These are phyloP conservation scores for Fusarium staphyleae DNA, from an alignment of 2,329 filamentous ascomycete genomes.

Conservation along the genomic window DNA sequence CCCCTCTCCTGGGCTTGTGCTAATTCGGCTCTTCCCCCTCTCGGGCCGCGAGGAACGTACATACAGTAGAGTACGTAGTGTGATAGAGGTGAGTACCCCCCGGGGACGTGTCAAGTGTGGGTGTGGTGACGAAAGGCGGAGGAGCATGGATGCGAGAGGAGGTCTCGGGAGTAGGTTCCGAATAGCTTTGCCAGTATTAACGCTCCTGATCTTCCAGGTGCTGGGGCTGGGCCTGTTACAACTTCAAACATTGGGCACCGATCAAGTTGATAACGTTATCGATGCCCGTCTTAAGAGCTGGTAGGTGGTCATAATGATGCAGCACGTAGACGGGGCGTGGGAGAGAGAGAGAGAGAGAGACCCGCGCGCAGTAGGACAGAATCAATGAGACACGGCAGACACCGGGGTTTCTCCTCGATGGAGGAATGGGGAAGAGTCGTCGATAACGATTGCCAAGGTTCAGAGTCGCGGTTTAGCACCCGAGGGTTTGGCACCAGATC, in stretches of 20 bases:
- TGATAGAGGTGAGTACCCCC: constrained; percentile 1
- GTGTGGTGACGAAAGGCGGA: constrained; percentile 14
- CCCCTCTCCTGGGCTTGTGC: constrained; percentile 36
- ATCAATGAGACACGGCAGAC: no score
- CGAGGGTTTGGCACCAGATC: no score
- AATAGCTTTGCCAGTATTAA: constrained; percentile 2
- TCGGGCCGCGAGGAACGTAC: no score
- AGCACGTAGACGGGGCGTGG: no score
- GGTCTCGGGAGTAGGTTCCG: constrained; percentile 28
- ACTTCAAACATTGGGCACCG: background rate
- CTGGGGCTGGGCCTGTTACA: background rate
- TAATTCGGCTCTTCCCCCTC: constrained; percentile 32
- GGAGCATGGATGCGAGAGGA: constrained; percentile 14
- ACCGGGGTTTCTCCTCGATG: no score
- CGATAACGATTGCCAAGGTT: no score
- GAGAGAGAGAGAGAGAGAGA: no score
- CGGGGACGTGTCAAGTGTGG: constrained; percentile 6
- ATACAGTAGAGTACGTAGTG: no score
- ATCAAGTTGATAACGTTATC: background rate
- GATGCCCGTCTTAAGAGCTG: background rate
- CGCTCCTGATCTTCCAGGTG: background rate
- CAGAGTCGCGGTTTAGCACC: no score
- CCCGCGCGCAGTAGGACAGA: no score
- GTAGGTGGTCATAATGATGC: background rate
- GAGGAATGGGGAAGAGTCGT: no score